Conservation (phyloP, 352 stramenopile genomes). For the Phytophthora pini region DNA sequence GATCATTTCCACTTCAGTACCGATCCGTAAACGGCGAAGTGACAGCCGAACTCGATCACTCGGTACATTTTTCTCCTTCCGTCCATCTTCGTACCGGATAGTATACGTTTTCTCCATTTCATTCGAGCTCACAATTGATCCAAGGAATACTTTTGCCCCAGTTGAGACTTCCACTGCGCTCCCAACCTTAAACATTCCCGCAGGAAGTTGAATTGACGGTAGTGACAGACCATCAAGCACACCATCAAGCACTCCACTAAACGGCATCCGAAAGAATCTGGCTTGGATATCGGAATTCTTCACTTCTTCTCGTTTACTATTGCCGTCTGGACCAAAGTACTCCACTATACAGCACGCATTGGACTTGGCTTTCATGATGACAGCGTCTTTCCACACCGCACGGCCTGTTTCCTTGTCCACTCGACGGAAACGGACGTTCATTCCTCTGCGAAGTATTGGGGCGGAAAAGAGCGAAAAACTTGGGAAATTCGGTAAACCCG, state of each 20-base stretch:
- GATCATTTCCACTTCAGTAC: constrained; percentile 78
- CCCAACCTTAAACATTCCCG: constrained; percentile 38
- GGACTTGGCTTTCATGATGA: constrained; percentile 57
- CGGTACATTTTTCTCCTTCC: constrained; percentile 63
- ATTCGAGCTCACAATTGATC: constrained; percentile 47
- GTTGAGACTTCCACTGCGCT: constrained; percentile 60
- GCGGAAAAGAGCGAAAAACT: constrained; percentile 35
- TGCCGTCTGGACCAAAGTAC: constrained; percentile 38
- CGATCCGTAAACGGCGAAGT: constrained; percentile 58
- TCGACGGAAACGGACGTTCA: constrained; percentile 60
- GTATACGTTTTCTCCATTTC: constrained; percentile 60
- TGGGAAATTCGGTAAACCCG: constrained; percentile 30
- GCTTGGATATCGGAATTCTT: constrained; percentile 61
- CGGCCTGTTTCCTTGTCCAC: constrained; percentile 31
- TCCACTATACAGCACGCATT: constrained; percentile 57
- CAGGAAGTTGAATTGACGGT: constrained; percentile 44
- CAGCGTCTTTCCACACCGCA: constrained; percentile 47
- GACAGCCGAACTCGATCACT: constrained; percentile 63
- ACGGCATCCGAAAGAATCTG: constrained; percentile 47
- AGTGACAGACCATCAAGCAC: constrained; percentile 42
- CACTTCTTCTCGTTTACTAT: constrained; percentile 48
- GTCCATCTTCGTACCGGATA: constrained; percentile 61
- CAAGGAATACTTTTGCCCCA: constrained; percentile 55
- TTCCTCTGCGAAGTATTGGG: constrained; percentile 50
- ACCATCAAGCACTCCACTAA: constrained; percentile 35